Base-by-base conservation (phyloP, 495 filamentous ascomycete species). In the Glutinoglossum americanum region DNA sequence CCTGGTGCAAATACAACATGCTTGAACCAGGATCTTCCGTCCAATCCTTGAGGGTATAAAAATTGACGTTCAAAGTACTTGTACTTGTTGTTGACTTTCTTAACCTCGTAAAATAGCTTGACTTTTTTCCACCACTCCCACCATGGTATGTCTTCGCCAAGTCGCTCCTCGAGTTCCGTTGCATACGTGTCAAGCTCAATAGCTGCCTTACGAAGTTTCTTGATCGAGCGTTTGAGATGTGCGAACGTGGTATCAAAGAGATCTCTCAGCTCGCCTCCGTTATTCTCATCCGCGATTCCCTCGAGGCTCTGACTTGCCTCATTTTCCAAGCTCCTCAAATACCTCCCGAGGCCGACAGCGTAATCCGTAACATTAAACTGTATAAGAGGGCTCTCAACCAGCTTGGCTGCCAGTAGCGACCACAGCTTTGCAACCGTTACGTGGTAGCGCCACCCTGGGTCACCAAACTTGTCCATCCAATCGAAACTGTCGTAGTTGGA, bases 401-500 rank as follows among this genome's bases (percentile, higher is more conserved):
- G 54, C 47, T 67, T 67, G 9, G 69, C 71, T 13, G 66, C 65
- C 10, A 73, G 54, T 6, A 73, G 51, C 11, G 71, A 76, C 69
- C 74, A 78, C 41, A 84, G 66, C 62, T 79, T 77, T 0, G 81
- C 74, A 58, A 76, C 72, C 0, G 83, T 69, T 33, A 73, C 67
- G 60, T 87, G 83, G 62, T 83, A 79, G 0, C 71, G 63, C 70
- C 75, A 87, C 7, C 69, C 71, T 0, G 73, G 71, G 62, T 87
- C 83, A 17, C 80, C 80, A 59, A 73, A 85, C 21, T 70, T 75
- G 32, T 82, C 74, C 83, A 87, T 87, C 83, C 83, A 87, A 57
- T 76, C 71, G 60, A 83, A 84, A 62, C 75, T 80, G 63, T 87
- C 83, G 64, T 85, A 87, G 65, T 87, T 86, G 59, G 80, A 84